Evolutionary conservation across 2,329 filamentous ascomycete genomes (phyloP).

Genomic region (Monosporascus sp.): DNA sequence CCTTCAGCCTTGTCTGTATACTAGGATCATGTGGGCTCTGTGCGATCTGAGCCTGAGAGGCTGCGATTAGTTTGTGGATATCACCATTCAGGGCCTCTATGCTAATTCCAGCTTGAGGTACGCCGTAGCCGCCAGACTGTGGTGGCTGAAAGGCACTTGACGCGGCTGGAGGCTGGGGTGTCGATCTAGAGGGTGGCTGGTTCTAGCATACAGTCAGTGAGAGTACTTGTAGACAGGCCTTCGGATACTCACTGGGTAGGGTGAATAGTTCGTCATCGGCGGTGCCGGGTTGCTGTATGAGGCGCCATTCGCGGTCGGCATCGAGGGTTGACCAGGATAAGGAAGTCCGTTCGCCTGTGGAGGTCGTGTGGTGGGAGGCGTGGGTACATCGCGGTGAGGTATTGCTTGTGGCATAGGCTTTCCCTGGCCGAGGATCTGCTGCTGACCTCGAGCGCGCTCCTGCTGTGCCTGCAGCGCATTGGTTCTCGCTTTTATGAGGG

Average conservation of each 20-base stretch:
- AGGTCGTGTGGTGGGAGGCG: slow-evolving; percentile 55
- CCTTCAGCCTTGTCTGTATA: slow-evolving; percentile 75
- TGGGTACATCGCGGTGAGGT: slow-evolving; percentile 68
- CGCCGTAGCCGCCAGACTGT: slow-evolving; percentile 34
- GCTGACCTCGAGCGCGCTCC: slow-evolving; percentile 49
- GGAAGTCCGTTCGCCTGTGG: slow-evolving; percentile 24
- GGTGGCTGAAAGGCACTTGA: slow-evolving; percentile 39
- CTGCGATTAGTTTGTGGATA: slow-evolving; percentile 71
- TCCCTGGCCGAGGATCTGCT: slow-evolving; percentile 48
- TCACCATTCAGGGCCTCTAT: slow-evolving; percentile 77
- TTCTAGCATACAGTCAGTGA: slow-evolving; percentile 13
- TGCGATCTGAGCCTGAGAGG: slow-evolving; percentile 69
- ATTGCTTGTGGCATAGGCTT: slow-evolving; percentile 46
- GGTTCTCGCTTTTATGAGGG: slow-evolving; percentile 74
- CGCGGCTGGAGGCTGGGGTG: slow-evolving; percentile 33
- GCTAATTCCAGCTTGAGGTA: slow-evolving; percentile 47
- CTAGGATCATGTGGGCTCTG: slow-evolving; percentile 70
- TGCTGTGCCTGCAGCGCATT: slow-evolving; percentile 57
- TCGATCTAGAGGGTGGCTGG: slow-evolving; percentile 30
- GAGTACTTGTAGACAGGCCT: not conserved
- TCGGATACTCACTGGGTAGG: slow-evolving; percentile 27
- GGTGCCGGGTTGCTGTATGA: slow-evolving; percentile 20
- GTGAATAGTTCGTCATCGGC: slow-evolving; percentile 21
- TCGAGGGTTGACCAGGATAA: slow-evolving; percentile 32
- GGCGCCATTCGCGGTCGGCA: slow-evolving; percentile 29